Base-by-base conservation (phyloP, 371 early-diverging fungal species). In the Choanephora cucurbitarum region DNA sequence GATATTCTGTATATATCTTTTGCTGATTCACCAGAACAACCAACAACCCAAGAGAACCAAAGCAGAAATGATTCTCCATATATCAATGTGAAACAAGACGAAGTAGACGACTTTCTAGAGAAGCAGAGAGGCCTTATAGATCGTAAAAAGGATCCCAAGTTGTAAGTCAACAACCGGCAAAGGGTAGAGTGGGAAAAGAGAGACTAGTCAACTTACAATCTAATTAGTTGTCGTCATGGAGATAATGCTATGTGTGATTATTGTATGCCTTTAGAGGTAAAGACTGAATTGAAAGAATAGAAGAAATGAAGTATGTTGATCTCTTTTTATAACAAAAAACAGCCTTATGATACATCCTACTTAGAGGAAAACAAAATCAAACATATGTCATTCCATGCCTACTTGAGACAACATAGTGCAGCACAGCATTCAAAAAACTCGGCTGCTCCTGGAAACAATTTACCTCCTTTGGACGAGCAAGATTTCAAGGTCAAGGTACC, bases 211-310 rank as follows among this genome's bases (percentile, higher is more conserved):
- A n/a, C 22, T 32, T 17, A 19, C 21, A 9, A 7, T 47, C n/a
- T n/a, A n/a, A 8, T 41, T 54, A 91, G 92, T 72, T 98, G 99
- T 77, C 90, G 91, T 48, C 99, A 98, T 67, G 88, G 92, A 9
- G 67, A 72, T 14, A 86, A 89, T 42, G 96, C 94, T 39, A 98
- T 98, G 97, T 99, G 99, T 72, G 96, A 96, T 64, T 96, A 99
- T 70, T 99, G 99, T 69, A 86, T 91, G 88, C 97, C 99, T 5
- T 73, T 95, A 21, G 96, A 93, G 69, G 86, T 84, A 77, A 55
- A 51, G 54, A 17, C n/a, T 44, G 24, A 51, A 15, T 37, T 58
- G 53, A 34, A 24, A 24, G 31, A 8, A 24, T 58, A 10, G 15
- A 15, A 21, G 33, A 21, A 43, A n/a, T 22, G 2, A 33, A n/a